Conservation (phyloP, 352 stramenopile genomes). For the Plasmopara viticola region DNA sequence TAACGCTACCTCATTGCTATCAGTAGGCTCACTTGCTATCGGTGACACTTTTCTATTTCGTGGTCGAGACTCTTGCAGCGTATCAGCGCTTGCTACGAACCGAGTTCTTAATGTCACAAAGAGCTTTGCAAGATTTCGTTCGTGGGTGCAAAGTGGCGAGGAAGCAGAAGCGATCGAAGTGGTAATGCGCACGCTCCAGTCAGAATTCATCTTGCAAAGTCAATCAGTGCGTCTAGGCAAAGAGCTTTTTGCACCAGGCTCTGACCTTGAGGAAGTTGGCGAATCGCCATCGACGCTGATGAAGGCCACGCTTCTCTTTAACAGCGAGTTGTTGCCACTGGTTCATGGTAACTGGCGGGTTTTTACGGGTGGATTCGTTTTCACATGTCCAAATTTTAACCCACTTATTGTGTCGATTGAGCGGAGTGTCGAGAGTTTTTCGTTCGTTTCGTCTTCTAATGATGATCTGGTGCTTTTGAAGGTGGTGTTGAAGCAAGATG, state of each 20-base stretch:
- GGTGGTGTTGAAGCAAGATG: constrained; percentile 40
- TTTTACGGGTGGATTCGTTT: constrained; percentile 54
- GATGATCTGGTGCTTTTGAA: constrained; percentile 66
- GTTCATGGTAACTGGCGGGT: constrained; percentile 45
- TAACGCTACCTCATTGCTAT: constrained; percentile 8
- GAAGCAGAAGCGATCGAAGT: constrained; percentile 40
- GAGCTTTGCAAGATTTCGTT: constrained; percentile 54
- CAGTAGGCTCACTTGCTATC: constrained; percentile 44
- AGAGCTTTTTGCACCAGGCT: not conserved
- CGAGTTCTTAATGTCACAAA: constrained; percentile 42
- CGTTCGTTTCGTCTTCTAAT: constrained; percentile 37
- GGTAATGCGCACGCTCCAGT: constrained; percentile 40
- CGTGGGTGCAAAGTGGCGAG: constrained; percentile 44
- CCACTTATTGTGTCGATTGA: constrained; percentile 61
- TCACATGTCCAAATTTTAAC: constrained; percentile 46
- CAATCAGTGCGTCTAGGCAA: constrained; percentile 39
- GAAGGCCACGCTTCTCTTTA: constrained; percentile 42
- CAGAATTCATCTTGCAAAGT: constrained; percentile 62
- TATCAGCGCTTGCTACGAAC: not conserved
- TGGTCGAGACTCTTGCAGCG: constrained; percentile 1
- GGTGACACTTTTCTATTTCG: constrained; percentile 52
- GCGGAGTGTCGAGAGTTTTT: constrained; percentile 43
- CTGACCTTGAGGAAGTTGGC: not conserved
- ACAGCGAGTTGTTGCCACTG: constrained; percentile 36
- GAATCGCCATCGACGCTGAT: constrained; percentile 12